A percentile compares a stretch with the other conserved stretches of the same genome.
phyloP scores from a whole-genome alignment of 106 monocot species.

The Alisma plantagoaquatica region DNA sequence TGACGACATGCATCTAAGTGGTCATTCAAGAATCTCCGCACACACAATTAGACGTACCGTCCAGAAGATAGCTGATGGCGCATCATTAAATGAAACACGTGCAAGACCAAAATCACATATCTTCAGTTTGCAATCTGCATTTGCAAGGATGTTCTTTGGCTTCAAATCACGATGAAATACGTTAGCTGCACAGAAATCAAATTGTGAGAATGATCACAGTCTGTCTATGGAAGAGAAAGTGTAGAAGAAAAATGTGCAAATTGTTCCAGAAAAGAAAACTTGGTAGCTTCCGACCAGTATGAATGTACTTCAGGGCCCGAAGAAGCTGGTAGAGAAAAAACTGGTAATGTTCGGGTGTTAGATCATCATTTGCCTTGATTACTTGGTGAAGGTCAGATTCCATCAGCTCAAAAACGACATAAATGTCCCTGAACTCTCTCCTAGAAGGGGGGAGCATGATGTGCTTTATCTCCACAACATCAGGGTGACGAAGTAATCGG shows the following conservation, averaged over 20 bases:
- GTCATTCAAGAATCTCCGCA: too few species aligned
- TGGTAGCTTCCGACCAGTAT: constrained; percentile 32
- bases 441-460: constrained; percentile 73
- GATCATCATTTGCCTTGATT: constrained; percentile 72
- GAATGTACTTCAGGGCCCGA: constrained; percentile 70
- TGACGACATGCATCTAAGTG: background rate
- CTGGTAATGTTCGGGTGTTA: constrained; percentile 63
- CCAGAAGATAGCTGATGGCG: constrained; percentile 82
- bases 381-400: constrained; percentile 84
- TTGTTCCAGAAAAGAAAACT: background rate
- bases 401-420: constrained; percentile 78
- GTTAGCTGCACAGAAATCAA: constrained; percentile 39
- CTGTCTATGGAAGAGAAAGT: background rate
- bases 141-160: constrained; percentile 83
- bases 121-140: constrained; percentile 77
- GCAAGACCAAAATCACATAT: constrained; percentile 80
- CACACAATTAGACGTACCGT: constrained; percentile 33
- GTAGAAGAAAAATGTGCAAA: background rate
- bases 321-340: constrained; percentile 75
- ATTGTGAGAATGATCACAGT: background rate
- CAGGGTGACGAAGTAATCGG: constrained; percentile 53
- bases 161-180: constrained; percentile 85
- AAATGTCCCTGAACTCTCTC: constrained; percentile 66
- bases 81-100: constrained; percentile 70
- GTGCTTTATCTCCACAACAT: constrained; percentile 72